Base-by-base conservation (phyloP, 306 rosid species). In the Cucurbita pepo region DNA sequence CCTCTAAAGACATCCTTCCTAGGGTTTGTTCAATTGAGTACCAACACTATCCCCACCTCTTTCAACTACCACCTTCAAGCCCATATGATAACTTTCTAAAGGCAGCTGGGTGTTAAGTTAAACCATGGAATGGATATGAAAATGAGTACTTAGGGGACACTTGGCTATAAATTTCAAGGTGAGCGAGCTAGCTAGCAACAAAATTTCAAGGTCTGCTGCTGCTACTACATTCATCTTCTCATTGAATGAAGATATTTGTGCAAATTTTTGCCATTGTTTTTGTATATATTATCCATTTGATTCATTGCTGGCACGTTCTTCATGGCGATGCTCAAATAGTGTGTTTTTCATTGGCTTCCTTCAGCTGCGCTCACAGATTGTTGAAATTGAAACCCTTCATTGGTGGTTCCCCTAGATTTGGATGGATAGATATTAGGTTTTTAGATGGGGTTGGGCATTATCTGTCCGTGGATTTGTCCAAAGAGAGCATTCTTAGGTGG, bases 11-110 rank as follows among this genome's bases (percentile, higher is more conserved):
- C 64, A 14, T 71, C 30, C 75, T 57, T 64, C 85, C 82, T 12
- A 82, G 45, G 83, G 87, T 54, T 62, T 88, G 95, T 53, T 85
- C 87, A 69, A 82, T 90, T 53, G 89, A 80, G 65, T 84, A 66
- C 78, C 92, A 88, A 69, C 76, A 82, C 6, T 79, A 85, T 72
- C 56, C 87, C 41, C 80, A 77, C 79, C 77, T 81, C 77, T 91
- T 91, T 69, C 87, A 85, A 77, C 79, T 91, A 54, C 97, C 91
- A 57, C 81, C 83, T 18, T 77, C 95, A 10, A 85, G 86, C 74
- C 97, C 97, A 3, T 88, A 88, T 72, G 95, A 91, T 81, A 85
- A 84, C 80, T 86, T 91, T 76, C 73, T 88, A 75, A 91, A 87
- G 84, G 97, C 95, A 5, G 91, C 89, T 22, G 92, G 92, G 25